Evolutionary conservation across 179 eudicot genomes (phyloP).

Genomic region (Silene vulgaris): DNA sequence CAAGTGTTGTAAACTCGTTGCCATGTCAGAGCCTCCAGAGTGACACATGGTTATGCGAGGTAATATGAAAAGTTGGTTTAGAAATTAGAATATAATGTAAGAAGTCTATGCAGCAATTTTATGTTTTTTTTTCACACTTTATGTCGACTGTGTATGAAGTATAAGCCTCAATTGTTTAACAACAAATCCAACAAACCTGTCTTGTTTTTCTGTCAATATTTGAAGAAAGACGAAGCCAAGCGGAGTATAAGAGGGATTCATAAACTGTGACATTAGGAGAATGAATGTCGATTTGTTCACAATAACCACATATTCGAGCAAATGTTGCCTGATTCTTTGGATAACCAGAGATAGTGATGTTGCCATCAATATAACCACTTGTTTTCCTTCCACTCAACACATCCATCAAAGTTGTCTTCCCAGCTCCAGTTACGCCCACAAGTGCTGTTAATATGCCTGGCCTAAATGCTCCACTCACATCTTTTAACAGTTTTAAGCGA

Average conservation of each 20-base stretch:
- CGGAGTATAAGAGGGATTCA: constrained; percentile 71
- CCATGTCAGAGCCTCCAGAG: no score
- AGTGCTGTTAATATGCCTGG: constrained; percentile 76
- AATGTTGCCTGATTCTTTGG: constrained; percentile 75
- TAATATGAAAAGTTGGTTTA: no score
- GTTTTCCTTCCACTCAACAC: constrained; percentile 83
- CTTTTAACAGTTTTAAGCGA: constrained; percentile 57
- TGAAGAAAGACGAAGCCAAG: constrained; percentile 68
- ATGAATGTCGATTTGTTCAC: constrained; percentile 82
- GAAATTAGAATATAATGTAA: no score
- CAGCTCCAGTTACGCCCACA: constrained; percentile 88
- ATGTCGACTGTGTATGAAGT: no score
- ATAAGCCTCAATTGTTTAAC: no score
- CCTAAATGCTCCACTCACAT: constrained; percentile 79
- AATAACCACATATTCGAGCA: constrained; percentile 73
- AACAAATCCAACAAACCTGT: constrained; percentile 30
- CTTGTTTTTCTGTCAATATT: constrained; percentile 43
- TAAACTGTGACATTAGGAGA: constrained; percentile 79
- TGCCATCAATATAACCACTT: constrained; percentile 66
- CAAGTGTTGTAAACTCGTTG: no score
- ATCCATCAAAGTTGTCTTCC: constrained; percentile 86
- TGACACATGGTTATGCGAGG: no score
- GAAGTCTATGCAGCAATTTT: no score
- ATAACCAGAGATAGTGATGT: constrained; percentile 60
- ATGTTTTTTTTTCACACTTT: no score